phyloP scores from a whole-genome alignment of 2,329 filamentous ascomycete genomes.

The Immersiporthe knoxdaviesiana region DNA sequence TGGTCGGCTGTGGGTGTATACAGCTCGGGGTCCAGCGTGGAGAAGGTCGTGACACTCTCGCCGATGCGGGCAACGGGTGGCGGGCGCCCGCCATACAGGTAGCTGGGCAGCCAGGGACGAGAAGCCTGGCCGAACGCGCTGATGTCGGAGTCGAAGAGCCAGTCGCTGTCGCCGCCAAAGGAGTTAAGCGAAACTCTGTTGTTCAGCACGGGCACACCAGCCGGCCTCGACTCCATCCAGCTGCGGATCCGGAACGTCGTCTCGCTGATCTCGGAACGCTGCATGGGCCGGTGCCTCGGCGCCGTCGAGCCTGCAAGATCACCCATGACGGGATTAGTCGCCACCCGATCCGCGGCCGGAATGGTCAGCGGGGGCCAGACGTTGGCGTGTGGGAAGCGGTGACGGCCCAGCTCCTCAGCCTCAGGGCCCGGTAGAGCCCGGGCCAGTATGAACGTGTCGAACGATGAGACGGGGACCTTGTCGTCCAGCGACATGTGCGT shows the following conservation, averaged over 20 bases:
- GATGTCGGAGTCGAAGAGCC: constrained; percentile 5
- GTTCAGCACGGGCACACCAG: constrained; percentile 18
- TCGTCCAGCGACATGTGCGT: constrained; percentile 56
- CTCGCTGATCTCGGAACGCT: constrained; percentile 65
- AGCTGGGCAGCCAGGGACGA: constrained; percentile 24
- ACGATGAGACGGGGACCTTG: constrained; percentile 52
- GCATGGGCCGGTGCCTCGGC: constrained; percentile 46
- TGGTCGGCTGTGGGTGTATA: constrained; percentile 81
- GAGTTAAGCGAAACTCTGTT: neutral
- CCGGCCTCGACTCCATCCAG: constrained; percentile 70
- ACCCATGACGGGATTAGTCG: constrained; percentile 35
- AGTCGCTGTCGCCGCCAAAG: constrained; percentile 13
- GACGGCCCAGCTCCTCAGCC: constrained; percentile 37
- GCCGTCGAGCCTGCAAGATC: constrained; percentile 35
- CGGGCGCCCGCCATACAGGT: constrained; percentile 29
- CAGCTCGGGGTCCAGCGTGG: constrained; percentile 71
- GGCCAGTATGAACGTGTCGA: constrained; percentile 71
- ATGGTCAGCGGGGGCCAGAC: constrained; percentile 78
- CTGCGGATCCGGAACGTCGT: constrained; percentile 73
- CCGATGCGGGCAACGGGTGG: constrained; percentile 52
- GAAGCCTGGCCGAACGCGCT: constrained; percentile 32
- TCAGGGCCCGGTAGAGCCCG: constrained; percentile 48
- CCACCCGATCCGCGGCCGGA: constrained; percentile 62
- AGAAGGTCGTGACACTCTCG: constrained; percentile 63
- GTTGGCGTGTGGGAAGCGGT: constrained; percentile 50